Conservation (phyloP, 768 basidiomycete species). For the Lanmaoa rubissima region DNA sequence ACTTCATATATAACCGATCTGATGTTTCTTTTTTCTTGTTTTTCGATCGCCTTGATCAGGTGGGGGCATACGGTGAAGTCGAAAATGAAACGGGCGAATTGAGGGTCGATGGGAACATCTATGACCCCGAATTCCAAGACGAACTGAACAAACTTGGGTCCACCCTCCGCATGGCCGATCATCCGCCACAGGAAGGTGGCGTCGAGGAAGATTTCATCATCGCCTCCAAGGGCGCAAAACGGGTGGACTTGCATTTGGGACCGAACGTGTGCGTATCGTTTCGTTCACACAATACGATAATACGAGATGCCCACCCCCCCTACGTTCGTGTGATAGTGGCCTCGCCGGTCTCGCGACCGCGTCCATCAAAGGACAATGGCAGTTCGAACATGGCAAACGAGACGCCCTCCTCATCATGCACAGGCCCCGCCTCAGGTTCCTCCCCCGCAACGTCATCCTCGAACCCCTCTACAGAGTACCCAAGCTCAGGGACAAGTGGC, state of each 20-base stretch:
- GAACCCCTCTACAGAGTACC: constrained; percentile 23
- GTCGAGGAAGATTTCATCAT: constrained; percentile 26
- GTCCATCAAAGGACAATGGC: constrained; percentile 35
- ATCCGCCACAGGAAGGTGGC: constrained; percentile 12
- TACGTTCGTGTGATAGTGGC: background rate
- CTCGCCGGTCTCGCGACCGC: constrained; percentile 30
- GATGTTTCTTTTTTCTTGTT: background rate
- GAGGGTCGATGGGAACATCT: constrained; percentile 34
- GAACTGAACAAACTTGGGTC: constrained; percentile 10
- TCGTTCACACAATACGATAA: background rate
- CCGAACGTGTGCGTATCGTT: constrained; percentile 23
- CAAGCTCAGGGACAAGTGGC: constrained; percentile 27
- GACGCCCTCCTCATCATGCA: constrained; percentile 38
- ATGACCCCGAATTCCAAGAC: constrained; percentile 17
- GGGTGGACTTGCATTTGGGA: constrained; percentile 3
- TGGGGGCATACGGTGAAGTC: constrained; percentile 35
- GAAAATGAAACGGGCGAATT: constrained; percentile 32
- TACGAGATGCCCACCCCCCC: background rate
- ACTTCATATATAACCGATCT: background rate
- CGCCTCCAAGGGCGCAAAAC: constrained; percentile 24
- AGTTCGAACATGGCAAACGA: constrained; percentile 30
- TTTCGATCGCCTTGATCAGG: constrained; percentile 16
- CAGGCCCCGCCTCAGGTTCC: constrained; percentile 22
- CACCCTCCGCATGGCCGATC: constrained; percentile 5
- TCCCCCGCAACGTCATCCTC: constrained; percentile 25